These are phyloP conservation scores for Termitomyces sp. DNA, from an alignment of 768 basidiomycete genomes.

Conservation along the genomic window DNA sequence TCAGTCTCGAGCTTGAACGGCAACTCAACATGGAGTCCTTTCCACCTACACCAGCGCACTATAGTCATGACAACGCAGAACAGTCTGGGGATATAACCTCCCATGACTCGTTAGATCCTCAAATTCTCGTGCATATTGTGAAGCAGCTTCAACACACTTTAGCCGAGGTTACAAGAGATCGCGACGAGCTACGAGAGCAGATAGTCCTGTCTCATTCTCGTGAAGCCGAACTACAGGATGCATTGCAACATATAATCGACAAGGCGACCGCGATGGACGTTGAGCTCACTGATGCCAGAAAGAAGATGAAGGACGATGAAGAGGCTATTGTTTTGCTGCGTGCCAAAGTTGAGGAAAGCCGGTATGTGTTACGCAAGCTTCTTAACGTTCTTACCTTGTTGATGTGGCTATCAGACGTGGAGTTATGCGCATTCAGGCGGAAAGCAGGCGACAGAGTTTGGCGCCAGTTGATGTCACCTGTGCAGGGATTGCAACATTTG, in stretches of 20 bases:
- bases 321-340: constrained; percentile 72
- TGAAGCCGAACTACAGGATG: constrained; percentile 59
- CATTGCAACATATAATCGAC: constrained; percentile 59
- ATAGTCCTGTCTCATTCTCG: constrained; percentile 45
- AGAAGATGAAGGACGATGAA: constrained; percentile 64
- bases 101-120: constrained; percentile 59
- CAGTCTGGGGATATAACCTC: constrained; percentile 6
- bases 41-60: constrained; percentile 38
- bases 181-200: constrained; percentile 56
- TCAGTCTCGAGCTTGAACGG: constrained; percentile 73
- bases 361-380: constrained; percentile 37
- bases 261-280: constrained; percentile 56
- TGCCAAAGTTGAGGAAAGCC: constrained; percentile 84
- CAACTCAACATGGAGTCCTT: constrained; percentile 64
- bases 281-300: constrained; percentile 44
- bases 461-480: constrained; percentile 52
- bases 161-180: constrained; percentile 59
- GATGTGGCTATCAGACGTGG: constrained; percentile 50
- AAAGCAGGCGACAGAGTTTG: constrained; percentile 61
- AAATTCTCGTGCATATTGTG: constrained; percentile 72
- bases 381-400: background rate
- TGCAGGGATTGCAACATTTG: constrained; percentile 24
- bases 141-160: constrained; percentile 66
- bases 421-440: constrained; percentile 81
- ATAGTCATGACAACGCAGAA: constrained; percentile 14